phyloP scores from a whole-genome alignment of 805 yeast genomes.

The Candida xyloterini region DNA sequence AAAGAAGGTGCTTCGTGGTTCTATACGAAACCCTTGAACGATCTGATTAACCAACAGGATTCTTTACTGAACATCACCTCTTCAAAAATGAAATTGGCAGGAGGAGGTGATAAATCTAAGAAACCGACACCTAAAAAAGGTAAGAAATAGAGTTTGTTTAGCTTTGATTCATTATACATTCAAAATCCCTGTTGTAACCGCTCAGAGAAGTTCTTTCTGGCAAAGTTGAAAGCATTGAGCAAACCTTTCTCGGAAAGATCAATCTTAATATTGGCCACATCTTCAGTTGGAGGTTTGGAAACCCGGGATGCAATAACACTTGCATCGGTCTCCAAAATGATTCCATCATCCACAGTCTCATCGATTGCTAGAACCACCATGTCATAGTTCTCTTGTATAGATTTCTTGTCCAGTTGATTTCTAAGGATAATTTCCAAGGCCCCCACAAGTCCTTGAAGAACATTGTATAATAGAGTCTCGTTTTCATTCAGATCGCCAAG shows the following conservation, averaged over 20 bases:
- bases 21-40: constrained; percentile 55
- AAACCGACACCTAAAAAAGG: constrained; percentile 17
- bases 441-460: constrained; percentile 73
- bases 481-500: constrained; percentile 80
- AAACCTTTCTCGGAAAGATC: constrained; percentile 75
- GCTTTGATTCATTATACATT: constrained; percentile 5
- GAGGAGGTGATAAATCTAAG: constrained; percentile 46
- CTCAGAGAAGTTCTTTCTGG: constrained; percentile 60
- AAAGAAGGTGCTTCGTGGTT: constrained; percentile 61
- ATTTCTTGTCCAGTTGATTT: constrained; percentile 69
- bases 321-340: constrained; percentile 86
- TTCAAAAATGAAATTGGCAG: constrained; percentile 61
- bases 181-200: constrained; percentile 40
- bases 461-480: constrained; percentile 74
- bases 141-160: constrained; percentile 17
- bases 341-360: constrained; percentile 91
- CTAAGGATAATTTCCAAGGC: constrained; percentile 75
- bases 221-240: constrained; percentile 83
- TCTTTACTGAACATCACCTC: constrained; percentile 66
- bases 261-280: constrained; percentile 53
- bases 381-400: constrained; percentile 81
- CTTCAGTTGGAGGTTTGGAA: constrained; percentile 79
- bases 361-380: constrained; percentile 82
- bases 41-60: constrained; percentile 59
- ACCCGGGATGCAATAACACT: constrained; percentile 85